Percentiles rank a stretch among this genome's conserved stretches.
phyloP scores from a whole-genome alignment of 2,329 filamentous ascomycete genomes.

The Volutella citrinella region DNA sequence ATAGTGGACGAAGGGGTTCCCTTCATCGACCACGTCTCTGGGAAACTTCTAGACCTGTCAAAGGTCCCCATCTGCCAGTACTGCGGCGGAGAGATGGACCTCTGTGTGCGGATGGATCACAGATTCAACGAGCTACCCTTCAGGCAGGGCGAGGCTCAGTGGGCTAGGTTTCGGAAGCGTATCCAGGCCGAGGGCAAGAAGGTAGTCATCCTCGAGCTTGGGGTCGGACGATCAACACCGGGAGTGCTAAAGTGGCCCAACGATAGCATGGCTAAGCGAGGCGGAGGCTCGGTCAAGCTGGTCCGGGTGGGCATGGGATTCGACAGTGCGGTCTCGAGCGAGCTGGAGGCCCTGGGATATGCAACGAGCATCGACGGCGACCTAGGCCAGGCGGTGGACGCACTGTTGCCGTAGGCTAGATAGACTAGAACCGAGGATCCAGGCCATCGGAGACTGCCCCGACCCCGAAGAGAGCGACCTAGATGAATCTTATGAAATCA shows the following conservation, averaged over 20 bases:
- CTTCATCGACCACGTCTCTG: constrained; percentile 10
- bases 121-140: constrained; percentile 20
- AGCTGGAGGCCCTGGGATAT: no score
- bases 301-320: constrained; percentile 16
- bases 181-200: constrained; percentile 10
- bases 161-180: constrained; percentile 11
- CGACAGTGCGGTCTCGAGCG: constrained; percentile 19
- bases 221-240: constrained; percentile 20
- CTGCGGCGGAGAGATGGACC: constrained; percentile 19
- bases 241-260: constrained; percentile 22
- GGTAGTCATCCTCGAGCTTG: constrained; percentile 18
- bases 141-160: constrained; percentile 7
- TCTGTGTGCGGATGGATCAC: constrained; percentile 17
- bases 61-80: constrained; percentile 15
- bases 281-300: constrained; percentile 13
- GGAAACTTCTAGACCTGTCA: constrained; percentile 9
- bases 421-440: no score
- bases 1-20: constrained; percentile 8
- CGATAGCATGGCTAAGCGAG: constrained; percentile 15
- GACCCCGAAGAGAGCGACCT: no score
- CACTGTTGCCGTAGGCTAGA: no score
- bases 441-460: no score
- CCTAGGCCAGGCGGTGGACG: no score
- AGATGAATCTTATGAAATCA: no score
- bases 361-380: no score